Conservation (phyloP, 345 rosid genomes). For the Dipteronia dyeriana region DNA sequence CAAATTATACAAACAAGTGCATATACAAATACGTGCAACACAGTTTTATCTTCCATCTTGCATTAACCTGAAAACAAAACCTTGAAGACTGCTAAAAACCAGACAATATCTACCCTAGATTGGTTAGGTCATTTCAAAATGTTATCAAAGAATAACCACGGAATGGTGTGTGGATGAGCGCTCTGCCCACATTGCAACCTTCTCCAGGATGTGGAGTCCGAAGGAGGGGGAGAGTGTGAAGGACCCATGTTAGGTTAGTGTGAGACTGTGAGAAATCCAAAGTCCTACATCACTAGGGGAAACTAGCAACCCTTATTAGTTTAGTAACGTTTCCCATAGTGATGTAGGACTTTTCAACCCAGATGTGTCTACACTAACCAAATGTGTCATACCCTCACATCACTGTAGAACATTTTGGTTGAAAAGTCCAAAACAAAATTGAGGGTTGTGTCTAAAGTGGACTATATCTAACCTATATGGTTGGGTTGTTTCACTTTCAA, state of each 20-base stretch:
- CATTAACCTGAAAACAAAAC: neutral
- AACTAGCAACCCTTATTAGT: neutral
- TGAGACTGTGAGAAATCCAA: neutral
- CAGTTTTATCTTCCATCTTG: neutral
- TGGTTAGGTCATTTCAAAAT: neutral
- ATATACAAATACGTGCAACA: neutral
- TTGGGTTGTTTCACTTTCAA: neutral
- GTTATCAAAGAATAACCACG: neutral
- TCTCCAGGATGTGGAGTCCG: neutral
- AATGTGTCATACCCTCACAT: neutral
- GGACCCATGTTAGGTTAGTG: neutral
- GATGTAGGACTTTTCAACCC: neutral
- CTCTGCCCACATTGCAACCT: neutral
- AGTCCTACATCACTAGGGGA: neutral
- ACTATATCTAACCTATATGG: neutral
- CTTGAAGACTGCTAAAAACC: neutral
- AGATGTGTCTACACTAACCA: neutral
- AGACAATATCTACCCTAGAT: neutral
- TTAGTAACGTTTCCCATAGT: neutral
- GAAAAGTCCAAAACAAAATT: too few species aligned
- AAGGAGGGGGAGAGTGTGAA: conserved; percentile 1
- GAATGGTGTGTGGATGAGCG: neutral
- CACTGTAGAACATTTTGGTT: neutral
- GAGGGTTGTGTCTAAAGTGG: neutral
- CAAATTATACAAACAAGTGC: neutral